Conservation (phyloP, 257 asterid species). For the Scutellaria barbata region DNA sequence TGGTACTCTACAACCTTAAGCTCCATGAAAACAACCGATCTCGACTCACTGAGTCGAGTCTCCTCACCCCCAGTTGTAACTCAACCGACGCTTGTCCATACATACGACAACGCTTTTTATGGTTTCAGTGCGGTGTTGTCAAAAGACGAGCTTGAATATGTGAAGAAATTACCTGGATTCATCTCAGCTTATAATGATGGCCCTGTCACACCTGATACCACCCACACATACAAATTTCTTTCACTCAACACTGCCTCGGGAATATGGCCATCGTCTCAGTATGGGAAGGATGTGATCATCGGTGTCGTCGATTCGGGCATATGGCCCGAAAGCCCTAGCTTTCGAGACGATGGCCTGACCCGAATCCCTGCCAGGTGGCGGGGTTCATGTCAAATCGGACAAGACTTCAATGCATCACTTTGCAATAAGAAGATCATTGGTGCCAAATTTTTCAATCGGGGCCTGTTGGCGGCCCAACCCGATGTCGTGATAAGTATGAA, state of each 20-base stretch:
- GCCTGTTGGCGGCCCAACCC: constrained; percentile 44
- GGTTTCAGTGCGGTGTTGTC: constrained; percentile 64
- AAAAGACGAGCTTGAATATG: constrained; percentile 40
- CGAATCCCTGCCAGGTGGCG: constrained; percentile 58
- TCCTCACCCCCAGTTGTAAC: no score
- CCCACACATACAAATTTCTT: constrained; percentile 55
- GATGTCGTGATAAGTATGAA: constrained; percentile 47
- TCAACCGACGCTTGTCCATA: constrained; percentile 43
- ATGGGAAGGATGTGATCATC: constrained; percentile 57
- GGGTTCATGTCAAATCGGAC: constrained; percentile 57
- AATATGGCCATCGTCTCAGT: constrained; percentile 61
- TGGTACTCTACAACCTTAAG: constrained; percentile 53
- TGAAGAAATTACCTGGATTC: constrained; percentile 58
- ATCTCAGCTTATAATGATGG: constrained; percentile 51
- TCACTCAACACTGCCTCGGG: constrained; percentile 50
- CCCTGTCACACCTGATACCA: constrained; percentile 51
- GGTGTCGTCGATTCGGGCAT: constrained; percentile 61
- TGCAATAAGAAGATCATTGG: constrained; percentile 65
- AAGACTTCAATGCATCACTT: constrained; percentile 51
- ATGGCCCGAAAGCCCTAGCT: constrained; percentile 73
- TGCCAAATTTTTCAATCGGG: constrained; percentile 53
- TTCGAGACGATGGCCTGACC: constrained; percentile 55
- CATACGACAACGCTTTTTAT: constrained; percentile 58
- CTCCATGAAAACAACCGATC: constrained; percentile 29
- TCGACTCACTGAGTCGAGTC: background rate